Base-by-base conservation (phyloP, 2,329 filamentous ascomycete species). In the Phialophora verrucosa region DNA sequence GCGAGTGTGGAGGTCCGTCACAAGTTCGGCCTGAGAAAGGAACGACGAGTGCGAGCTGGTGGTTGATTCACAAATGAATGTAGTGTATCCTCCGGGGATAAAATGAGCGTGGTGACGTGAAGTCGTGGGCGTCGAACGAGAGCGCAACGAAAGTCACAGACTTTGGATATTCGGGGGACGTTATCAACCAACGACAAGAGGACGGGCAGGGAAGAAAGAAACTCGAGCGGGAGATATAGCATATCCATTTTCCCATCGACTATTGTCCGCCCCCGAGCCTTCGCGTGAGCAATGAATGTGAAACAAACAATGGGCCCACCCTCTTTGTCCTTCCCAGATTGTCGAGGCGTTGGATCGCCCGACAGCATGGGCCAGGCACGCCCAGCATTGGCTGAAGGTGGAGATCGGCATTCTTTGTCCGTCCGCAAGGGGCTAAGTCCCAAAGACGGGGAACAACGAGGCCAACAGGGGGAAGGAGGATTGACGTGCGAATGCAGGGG, bases 121-220 rank as follows among this genome's bases (percentile, higher is more conserved):
- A 55, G 53, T 59, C 55, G 59, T 58, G 55, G 31, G 38, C 32
- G 59, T 62, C 59, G 59, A 56, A 62, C 62, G 61, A 42, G 66
- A 65, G 63, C 47, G 68, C 64, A 69, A 66, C 60, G 63, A 71
- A 68, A 71, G 69, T 71, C 69, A 61, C 69, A 70, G 69, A 71
- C 69, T 69, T 68, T 65, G 59, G 60, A 63, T 57, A 50, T 47
- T 60, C 56, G 44, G 59, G 17, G 57, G 61, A 66, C 44, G 65
- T 55, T 57, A 63, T 55, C 47, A 56, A 63, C 51, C 66, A 51
- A 63, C 63, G 51, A 63, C 62, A 51, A n/a, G 50, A 66, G 47
- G 53, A 60, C 25, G 50, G 55, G 53, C 25, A 62, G 31, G 53
- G 27, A 44, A 56, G 47, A 62, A 53, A 63, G 49, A 63, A 29